phyloP scores from a whole-genome alignment of 305 asterid genomes.

The Vinca major region DNA sequence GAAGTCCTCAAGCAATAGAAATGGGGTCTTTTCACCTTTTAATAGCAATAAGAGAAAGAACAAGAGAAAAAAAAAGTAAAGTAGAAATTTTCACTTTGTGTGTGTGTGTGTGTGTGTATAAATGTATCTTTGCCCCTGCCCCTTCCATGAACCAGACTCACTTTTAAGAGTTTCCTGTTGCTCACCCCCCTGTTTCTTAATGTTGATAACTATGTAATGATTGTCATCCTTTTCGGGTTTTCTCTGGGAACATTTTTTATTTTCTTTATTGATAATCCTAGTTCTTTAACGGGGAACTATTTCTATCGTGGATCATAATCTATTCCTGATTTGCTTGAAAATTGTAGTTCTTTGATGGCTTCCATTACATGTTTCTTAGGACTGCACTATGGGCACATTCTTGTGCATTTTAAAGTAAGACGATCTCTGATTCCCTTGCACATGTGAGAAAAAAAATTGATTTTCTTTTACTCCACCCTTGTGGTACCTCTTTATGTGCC shows the following conservation, averaged over 20 bases:
- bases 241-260: background rate
- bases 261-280: background rate
- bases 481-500: slow-evolving; percentile 12
- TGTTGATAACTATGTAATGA: background rate
- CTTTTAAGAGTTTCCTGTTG: background rate
- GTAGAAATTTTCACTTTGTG: background rate
- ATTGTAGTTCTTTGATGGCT: slow-evolving; percentile 74
- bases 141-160: background rate
- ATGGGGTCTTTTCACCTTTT: background rate
- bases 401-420: slow-evolving; percentile 61
- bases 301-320: background rate
- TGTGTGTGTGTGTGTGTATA: too few relatives aligned
- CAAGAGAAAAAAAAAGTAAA: background rate
- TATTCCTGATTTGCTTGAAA: slow-evolving; percentile 19
- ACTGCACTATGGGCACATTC: slow-evolving; percentile 77
- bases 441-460: slow-evolving; percentile 8
- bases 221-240: background rate
- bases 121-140: too few relatives aligned
- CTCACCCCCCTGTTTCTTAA: background rate
- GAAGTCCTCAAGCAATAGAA: background rate
- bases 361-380: slow-evolving; percentile 70
- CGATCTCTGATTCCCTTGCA: slow-evolving; percentile 13
- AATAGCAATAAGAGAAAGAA: background rate
- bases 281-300: slow-evolving; percentile 6
- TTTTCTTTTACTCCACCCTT: slow-evolving; percentile 12